Base-by-base conservation (phyloP, 148 eudicot species). In the Linanthus parryae region DNA sequence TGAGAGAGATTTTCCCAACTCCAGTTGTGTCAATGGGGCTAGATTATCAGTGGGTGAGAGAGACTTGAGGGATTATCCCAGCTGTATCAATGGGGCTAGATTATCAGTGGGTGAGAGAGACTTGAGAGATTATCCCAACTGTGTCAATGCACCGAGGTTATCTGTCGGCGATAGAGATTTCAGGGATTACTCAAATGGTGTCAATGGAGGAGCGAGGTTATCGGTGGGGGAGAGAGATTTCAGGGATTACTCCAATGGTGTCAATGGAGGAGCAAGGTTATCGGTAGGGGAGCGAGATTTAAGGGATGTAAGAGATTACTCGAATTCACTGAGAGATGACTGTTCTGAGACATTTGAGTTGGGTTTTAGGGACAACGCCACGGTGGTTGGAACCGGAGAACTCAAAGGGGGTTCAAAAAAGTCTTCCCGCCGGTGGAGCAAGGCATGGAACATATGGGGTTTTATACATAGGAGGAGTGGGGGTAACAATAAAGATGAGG, bases 401-500 rank as follows among this genome's bases (percentile, higher is more conserved):
- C 68, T 58, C 8, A 85, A 80, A 11, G 85, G 80, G 46, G 83
- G 73, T 47, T 24, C 69, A 0, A 90, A 81, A 66, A 90, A 85
- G 61, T 64, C 97, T 0, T 72, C 71, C 51, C 71, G 71, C 47
- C 69, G 79, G 56, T 85, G 90, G 95, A 73, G 72, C 22, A 44
- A 48, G 12, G 34, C 35, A 2, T 86, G 95, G 95, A 89, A 80
- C 44, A 75, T 90, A 20, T 90, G 88, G 97, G 90, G 91, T 29
- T 77, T 85, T 26, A 72, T 90, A 20, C 62, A 68, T 2, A 60
- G 82, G 11, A 66, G 88, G 11, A 71, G 58, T 48, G 63, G 54
- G 28, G 49, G 62, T 1, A 75, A 64, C 40, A n/a, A n/a, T n/a
- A 69, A 70, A n/a, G 77, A 73, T 5, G 82, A 76, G 14, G 58